These are phyloP conservation scores for Salvia hispanica DNA, from an alignment of 257 asterid species.

Conservation along the genomic window DNA sequence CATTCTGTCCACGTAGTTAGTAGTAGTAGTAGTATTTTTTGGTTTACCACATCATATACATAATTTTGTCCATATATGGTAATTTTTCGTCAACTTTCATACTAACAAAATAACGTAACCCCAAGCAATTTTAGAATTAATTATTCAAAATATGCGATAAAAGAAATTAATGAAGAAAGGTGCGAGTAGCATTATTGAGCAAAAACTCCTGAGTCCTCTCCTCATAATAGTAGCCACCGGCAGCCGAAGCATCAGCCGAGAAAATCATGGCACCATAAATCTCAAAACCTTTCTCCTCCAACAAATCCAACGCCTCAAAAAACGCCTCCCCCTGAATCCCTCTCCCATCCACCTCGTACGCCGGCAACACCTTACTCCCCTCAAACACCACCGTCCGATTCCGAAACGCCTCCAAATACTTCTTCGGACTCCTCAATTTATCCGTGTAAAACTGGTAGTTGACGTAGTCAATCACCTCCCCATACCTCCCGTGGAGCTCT, in stretches of 20 bases:
- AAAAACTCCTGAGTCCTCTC: constrained; percentile 54
- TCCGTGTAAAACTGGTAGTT: constrained; percentile 76
- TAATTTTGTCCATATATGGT: no score
- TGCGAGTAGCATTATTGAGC: constrained; percentile 46
- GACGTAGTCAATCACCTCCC: constrained; percentile 55
- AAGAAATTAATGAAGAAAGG: background rate
- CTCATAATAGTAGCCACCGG: constrained; percentile 54
- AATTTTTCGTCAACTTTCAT: no score
- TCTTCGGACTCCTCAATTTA: constrained; percentile 44
- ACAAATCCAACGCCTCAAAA: constrained; percentile 49
- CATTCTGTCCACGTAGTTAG: no score
- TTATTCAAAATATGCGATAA: background rate
- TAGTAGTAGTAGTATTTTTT: no score
- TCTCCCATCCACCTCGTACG: constrained; percentile 76
- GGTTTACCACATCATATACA: no score
- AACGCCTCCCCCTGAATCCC: constrained; percentile 76
- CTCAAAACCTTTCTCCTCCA: constrained; percentile 51
- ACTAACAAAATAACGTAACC: no score
- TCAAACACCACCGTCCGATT: constrained; percentile 46
- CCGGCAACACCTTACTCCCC: constrained; percentile 52
- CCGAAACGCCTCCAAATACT: constrained; percentile 46
- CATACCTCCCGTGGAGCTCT: constrained; percentile 43
- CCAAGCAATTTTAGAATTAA: no score
- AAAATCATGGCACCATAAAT: constrained; percentile 66
- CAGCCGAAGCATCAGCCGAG: constrained; percentile 75